Conservation (phyloP, 2,329 filamentous ascomycete species). For the Aspergillus calidoustus region DNA sequence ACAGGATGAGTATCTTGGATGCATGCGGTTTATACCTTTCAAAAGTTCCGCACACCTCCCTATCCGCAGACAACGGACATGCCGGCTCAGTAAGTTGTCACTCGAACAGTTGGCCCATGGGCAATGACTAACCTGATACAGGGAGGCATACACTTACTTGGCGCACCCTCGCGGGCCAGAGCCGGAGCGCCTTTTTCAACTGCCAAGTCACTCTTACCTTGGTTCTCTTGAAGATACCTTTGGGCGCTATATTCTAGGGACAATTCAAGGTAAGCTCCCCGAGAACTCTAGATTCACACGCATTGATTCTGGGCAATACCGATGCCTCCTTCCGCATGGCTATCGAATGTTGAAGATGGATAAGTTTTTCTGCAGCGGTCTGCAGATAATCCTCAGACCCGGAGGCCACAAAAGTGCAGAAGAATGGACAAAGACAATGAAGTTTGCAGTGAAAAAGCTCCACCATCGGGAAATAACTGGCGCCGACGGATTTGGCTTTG, state of each 20-base stretch:
- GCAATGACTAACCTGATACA: background rate
- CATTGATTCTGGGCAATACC: slow-evolving; percentile 8
- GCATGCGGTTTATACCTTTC: slow-evolving; percentile 4
- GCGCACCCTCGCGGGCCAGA: background rate
- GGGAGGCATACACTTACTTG: background rate
- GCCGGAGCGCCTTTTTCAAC: slow-evolving; percentile 11
- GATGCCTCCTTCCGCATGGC: slow-evolving; percentile 20
- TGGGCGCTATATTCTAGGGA: slow-evolving; percentile 15
- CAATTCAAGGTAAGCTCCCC: background rate
- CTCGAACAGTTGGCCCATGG: background rate
- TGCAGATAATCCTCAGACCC: slow-evolving; percentile 19
- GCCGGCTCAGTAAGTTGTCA: slow-evolving; percentile 8
- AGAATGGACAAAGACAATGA: slow-evolving; percentile 20
- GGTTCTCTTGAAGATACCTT: slow-evolving; percentile 22
- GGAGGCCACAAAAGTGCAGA: slow-evolving; percentile 15
- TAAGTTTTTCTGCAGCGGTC: slow-evolving; percentile 9
- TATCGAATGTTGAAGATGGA: slow-evolving; percentile 20
- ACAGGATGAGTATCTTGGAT: slow-evolving; percentile 17
- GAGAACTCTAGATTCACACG: background rate
- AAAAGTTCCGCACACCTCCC: background rate
- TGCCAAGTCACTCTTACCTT: slow-evolving; percentile 17
- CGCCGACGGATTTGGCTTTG: background rate
- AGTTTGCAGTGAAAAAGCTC: slow-evolving; percentile 17
- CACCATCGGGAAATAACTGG: background rate
- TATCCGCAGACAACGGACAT: background rate